A percentile compares a stretch with the other conserved stretches of the same genome.
phyloP scores from a whole-genome alignment of 495 filamentous ascomycete genomes.

The Cercophora sp. region DNA sequence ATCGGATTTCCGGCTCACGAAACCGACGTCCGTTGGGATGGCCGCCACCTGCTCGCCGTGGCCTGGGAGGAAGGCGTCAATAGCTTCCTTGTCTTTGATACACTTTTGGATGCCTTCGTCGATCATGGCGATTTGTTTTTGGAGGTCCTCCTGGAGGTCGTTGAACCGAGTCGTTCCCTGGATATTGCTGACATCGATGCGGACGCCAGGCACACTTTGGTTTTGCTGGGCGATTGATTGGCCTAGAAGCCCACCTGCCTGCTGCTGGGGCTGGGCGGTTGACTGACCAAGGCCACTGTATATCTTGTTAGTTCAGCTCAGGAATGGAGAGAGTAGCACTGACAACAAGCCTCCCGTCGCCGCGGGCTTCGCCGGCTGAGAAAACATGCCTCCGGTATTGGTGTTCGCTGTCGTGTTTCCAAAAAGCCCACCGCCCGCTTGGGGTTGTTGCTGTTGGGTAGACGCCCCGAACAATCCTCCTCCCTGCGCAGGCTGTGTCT shows the following conservation, averaged over 20 bases:
- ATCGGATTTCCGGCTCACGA: constrained; percentile 66
- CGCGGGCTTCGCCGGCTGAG: constrained; percentile 8
- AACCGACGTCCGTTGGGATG: constrained; percentile 70
- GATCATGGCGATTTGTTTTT: constrained; percentile 66
- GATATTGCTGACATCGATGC: constrained; percentile 71
- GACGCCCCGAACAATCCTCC: constrained; percentile 21
- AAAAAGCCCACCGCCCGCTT: constrained; percentile 27
- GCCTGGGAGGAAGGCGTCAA: constrained; percentile 58
- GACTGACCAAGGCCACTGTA: constrained; percentile 22
- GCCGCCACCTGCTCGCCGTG: constrained; percentile 61
- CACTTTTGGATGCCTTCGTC: constrained; percentile 71
- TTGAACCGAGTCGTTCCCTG: constrained; percentile 84
- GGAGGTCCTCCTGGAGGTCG: constrained; percentile 80
- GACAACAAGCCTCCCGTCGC: constrained; percentile 48
- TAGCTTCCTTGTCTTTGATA: constrained; percentile 54
- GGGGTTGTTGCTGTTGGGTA: constrained; percentile 16
- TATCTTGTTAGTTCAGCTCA: constrained; percentile 15
- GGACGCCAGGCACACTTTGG: constrained; percentile 63
- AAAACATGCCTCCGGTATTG: constrained; percentile 46
- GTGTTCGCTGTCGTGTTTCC: constrained; percentile 16
- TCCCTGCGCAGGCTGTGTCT: constrained; percentile 20
- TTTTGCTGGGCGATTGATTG: constrained; percentile 44
- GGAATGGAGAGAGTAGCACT: constrained; percentile 21
- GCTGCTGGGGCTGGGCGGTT: constrained; percentile 32
- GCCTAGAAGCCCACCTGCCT: constrained; percentile 34